These are phyloP conservation scores for Flaveria sonorensis DNA, from an alignment of 129 eudicot genomes.

Conservation along the genomic window DNA sequence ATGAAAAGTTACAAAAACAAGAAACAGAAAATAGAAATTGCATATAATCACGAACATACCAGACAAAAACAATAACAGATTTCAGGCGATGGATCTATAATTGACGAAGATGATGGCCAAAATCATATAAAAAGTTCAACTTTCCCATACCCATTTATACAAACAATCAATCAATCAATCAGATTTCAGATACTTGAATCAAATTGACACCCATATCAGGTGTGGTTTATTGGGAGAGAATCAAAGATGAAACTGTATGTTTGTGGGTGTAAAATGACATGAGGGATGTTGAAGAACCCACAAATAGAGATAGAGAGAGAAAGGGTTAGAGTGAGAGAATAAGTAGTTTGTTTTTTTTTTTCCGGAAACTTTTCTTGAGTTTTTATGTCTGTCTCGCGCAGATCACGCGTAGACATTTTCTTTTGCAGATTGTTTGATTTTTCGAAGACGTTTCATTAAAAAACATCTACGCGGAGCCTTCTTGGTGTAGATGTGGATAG, in stretches of 20 bases:
- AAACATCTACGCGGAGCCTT: too few relatives aligned
- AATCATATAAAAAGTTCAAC: not conserved
- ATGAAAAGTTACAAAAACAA: slow-evolving; percentile 13
- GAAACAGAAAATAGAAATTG: slow-evolving; percentile 7
- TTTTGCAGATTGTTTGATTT: too few relatives aligned
- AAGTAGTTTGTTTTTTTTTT: too few relatives aligned
- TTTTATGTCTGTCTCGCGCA: too few relatives aligned
- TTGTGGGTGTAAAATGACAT: slow-evolving; percentile 27
- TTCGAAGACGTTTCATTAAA: too few relatives aligned
- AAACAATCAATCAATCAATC: slow-evolving; percentile 16
- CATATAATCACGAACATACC: slow-evolving; percentile 29
- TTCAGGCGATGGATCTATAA: slow-evolving; percentile 28
- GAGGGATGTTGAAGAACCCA: slow-evolving; percentile 5
- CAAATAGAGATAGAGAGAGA: not conserved
- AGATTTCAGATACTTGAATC: slow-evolving; percentile 23
- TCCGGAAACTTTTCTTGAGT: too few relatives aligned
- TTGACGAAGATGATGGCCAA: slow-evolving; percentile 22
- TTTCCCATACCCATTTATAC: not conserved
- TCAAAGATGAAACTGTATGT: slow-evolving; percentile 22
- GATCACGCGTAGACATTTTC: too few relatives aligned
- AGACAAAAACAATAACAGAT: slow-evolving; percentile 1
- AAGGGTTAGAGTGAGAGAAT: not conserved
- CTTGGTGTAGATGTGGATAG: too few relatives aligned
- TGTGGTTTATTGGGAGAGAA: slow-evolving; percentile 30
- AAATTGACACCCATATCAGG: not conserved